These are phyloP conservation scores for Yamagishiella unicocca DNA, from an alignment of 139 green algal species.

Conservation along the genomic window DNA sequence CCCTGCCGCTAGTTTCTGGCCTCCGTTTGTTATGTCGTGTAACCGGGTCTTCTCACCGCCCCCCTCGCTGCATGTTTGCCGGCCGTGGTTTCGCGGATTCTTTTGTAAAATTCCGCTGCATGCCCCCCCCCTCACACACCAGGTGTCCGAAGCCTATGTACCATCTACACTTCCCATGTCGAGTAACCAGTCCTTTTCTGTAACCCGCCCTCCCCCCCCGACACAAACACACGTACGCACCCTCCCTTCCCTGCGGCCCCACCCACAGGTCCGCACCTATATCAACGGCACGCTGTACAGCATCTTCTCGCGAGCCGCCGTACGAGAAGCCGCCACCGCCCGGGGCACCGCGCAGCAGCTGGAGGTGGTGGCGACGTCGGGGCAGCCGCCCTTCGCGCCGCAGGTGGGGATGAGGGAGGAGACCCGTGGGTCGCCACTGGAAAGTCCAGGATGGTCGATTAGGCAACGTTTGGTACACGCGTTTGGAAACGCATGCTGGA, in stretches of 20 bases:
- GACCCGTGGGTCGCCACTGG: no score
- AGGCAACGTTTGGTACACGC: no score
- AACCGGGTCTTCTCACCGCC: no score
- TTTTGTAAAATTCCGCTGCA: neutral
- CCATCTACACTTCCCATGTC: no score
- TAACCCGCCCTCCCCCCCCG: neutral
- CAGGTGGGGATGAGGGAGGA: no score
- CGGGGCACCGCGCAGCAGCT: conserved; percentile 44
- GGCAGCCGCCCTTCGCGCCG: conserved; percentile 5
- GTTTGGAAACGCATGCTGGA: no score
- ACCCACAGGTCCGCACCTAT: conserved; percentile 57
- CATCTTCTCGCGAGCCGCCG: neutral
- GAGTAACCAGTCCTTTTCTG: neutral
- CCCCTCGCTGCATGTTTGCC: no score
- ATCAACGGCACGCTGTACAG: conserved; percentile 60
- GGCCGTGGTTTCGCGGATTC: no score
- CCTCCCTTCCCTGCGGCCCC: neutral
- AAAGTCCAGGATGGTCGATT: no score
- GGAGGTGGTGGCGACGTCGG: neutral
- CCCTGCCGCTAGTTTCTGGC: no score
- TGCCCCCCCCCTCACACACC: neutral
- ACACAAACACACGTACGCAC: neutral
- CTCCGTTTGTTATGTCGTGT: no score
- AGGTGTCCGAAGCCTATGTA: no score
- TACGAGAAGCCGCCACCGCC: conserved; percentile 42